These are phyloP conservation scores for Panicum miliaceum DNA, from an alignment of 176 grass and related monocot genomes.

Conservation along the genomic window DNA sequence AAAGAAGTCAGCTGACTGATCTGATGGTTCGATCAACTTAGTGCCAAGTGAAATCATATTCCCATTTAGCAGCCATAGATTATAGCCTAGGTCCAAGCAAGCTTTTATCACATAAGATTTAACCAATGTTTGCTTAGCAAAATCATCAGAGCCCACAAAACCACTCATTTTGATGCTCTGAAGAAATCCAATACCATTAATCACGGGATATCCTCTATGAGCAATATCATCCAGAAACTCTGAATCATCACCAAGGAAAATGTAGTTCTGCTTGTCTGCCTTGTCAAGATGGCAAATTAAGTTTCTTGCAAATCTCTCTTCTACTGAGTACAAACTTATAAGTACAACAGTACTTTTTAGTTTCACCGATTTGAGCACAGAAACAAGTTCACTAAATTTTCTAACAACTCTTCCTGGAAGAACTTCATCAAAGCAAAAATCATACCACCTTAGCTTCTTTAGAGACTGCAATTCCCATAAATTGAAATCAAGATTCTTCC, in stretches of 20 bases:
- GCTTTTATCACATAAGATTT: constrained; percentile 70
- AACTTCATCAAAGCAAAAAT: constrained; percentile 86
- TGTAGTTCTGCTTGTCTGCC: constrained; percentile 62
- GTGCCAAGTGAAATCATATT: constrained; percentile 73
- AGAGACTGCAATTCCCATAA: constrained; percentile 63
- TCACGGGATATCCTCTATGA: constrained; percentile 83
- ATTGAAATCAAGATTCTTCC: constrained; percentile 72
- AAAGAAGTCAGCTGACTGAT: constrained; percentile 69
- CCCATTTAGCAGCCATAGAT: constrained; percentile 77
- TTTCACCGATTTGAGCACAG: constrained; percentile 64
- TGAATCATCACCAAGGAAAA: constrained; percentile 66
- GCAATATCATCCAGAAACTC: constrained; percentile 79
- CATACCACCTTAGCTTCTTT: constrained; percentile 69
- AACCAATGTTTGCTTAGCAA: constrained; percentile 58
- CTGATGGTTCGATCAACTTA: constrained; percentile 52
- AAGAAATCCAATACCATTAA: constrained; percentile 61
- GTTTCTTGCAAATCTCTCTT: constrained; percentile 65
- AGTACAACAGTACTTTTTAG: constrained; percentile 59
- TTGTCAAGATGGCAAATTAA: constrained; percentile 91
- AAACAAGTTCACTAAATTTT: constrained; percentile 63
- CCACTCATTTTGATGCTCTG: constrained; percentile 36
- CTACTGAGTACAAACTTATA: constrained; percentile 65
- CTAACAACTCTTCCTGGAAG: constrained; percentile 66
- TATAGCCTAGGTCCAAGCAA: constrained; percentile 77
- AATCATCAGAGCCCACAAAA: constrained; percentile 43